Percentiles rank a stretch among this genome's conserved stretches.
These are phyloP conservation scores for Candida alai DNA, from an alignment of 805 yeast species.

Conservation along the genomic window DNA sequence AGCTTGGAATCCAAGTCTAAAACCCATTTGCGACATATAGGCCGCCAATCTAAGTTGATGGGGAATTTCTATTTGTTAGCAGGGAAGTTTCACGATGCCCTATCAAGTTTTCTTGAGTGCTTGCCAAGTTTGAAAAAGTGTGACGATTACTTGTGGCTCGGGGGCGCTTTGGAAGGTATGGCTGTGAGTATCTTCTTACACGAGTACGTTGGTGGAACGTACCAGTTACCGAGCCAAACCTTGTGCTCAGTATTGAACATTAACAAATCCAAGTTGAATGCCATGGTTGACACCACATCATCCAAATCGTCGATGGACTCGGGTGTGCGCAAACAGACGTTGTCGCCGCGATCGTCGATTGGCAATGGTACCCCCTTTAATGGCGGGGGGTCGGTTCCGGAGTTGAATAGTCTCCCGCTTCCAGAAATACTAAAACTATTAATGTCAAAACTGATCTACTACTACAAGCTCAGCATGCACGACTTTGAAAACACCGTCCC, in stretches of 20 bases:
- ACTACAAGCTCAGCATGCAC: slow-evolving; percentile 42
- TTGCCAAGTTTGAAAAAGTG: slow-evolving; percentile 52
- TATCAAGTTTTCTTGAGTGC: slow-evolving; percentile 73
- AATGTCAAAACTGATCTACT: slow-evolving; percentile 23
- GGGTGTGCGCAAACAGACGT: slow-evolving; percentile 2
- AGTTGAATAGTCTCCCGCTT: slow-evolving; percentile 23
- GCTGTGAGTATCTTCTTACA: slow-evolving; percentile 63
- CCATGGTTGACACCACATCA: slow-evolving; percentile 1
- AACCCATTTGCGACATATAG: slow-evolving; percentile 47
- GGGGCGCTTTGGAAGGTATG: slow-evolving; percentile 79
- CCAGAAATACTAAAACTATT: slow-evolving; percentile 33
- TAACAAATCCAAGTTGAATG: slow-evolving; percentile 5
- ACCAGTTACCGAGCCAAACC: slow-evolving; percentile 42
- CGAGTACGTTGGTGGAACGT: slow-evolving; percentile 51
- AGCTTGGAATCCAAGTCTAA: slow-evolving; percentile 27
- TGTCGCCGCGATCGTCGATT: slow-evolving; percentile 34
- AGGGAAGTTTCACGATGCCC: slow-evolving; percentile 71
- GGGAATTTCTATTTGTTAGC: slow-evolving; percentile 78
- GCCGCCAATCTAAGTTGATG: slow-evolving; percentile 70
- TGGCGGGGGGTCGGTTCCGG: slow-evolving; percentile 15
- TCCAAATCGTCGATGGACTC: background rate
- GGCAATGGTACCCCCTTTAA: slow-evolving; percentile 11
- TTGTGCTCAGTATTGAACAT: slow-evolving; percentile 29
- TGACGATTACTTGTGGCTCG: slow-evolving; percentile 84
- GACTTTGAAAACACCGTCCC: slow-evolving; percentile 77